Evolutionary conservation across 257 asterid species (phyloP).

Genomic region (Penstemon newberryi): DNA sequence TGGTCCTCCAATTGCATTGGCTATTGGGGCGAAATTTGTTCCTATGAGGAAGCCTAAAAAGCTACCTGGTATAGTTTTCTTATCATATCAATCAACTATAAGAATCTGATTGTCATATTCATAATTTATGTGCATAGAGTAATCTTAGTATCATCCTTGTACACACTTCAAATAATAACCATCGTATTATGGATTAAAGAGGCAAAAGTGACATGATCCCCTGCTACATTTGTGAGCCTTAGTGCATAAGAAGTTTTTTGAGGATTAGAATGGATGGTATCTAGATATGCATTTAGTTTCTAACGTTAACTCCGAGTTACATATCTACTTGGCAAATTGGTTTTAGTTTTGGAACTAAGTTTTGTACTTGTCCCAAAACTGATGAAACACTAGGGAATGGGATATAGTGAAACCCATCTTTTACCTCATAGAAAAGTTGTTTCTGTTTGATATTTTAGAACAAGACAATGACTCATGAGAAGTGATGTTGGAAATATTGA

Average conservation of each 20-base stretch:
- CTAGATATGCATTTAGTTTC: neutral
- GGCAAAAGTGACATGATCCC: neutral
- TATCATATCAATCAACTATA: neutral
- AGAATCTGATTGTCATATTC: slow-evolving; percentile 14
- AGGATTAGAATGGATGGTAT: slow-evolving; percentile 7
- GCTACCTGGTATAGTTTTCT: slow-evolving; percentile 62
- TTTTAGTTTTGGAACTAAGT: neutral
- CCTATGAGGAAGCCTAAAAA: slow-evolving; percentile 94
- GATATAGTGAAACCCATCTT: neutral
- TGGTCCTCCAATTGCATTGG: slow-evolving; percentile 97
- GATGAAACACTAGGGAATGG: neutral
- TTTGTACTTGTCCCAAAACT: slow-evolving; percentile 3
- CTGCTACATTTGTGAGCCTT: neutral
- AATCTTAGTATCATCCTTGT: neutral
- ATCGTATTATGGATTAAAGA: neutral
- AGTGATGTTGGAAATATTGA: too few relatives aligned
- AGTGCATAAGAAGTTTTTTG: neutral
- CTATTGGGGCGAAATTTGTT: slow-evolving; percentile 91
- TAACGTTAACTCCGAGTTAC: neutral
- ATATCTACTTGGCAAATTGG: neutral
- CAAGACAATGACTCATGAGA: too few relatives aligned
- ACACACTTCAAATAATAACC: neutral
- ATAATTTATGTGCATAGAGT: slow-evolving; percentile 2
- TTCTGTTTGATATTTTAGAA: neutral
- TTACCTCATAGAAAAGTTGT: neutral